These are phyloP conservation scores for Firmiana major DNA, from an alignment of 345 rosid species.

Conservation along the genomic window DNA sequence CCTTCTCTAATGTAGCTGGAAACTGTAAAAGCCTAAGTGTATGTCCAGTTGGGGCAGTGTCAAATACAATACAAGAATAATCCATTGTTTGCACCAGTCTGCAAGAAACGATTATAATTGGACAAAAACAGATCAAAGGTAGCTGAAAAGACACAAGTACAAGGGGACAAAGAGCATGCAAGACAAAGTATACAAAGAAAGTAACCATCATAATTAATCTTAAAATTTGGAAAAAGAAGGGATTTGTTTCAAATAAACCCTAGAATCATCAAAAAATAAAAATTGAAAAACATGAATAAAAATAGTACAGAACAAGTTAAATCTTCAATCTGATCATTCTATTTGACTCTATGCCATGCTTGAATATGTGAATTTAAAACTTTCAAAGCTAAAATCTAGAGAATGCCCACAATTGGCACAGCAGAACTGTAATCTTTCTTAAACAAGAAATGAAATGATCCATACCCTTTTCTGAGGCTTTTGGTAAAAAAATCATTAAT, in stretches of 20 bases:
- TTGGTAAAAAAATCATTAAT: not conserved
- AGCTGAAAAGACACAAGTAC: not conserved
- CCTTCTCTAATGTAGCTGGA: slow-evolving; percentile 93
- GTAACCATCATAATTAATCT: not conserved
- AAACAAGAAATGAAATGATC: not conserved
- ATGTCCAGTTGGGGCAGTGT: slow-evolving; percentile 99
- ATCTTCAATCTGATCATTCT: not conserved
- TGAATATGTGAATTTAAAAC: not conserved
- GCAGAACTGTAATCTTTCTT: not conserved
- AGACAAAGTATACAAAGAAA: not conserved
- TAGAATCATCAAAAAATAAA: not conserved
- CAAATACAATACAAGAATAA: slow-evolving; percentile 88
- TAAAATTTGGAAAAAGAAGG: not conserved
- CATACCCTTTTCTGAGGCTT: not conserved
- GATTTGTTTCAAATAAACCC: not conserved
- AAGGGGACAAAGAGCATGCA: not conserved
- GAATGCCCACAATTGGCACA: not conserved
- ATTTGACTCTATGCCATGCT: not conserved
- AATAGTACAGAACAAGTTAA: not conserved
- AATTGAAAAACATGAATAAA: not conserved
- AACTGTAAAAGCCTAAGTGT: slow-evolving; percentile 93
- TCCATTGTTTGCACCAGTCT: slow-evolving; percentile 99
- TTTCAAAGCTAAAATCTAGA: not conserved
- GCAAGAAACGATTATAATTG: slow-evolving; percentile 12
- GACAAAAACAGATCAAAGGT: slow-evolving; percentile 4